phyloP scores from a whole-genome alignment of 2,329 filamentous ascomycete species.

The Pleochaeta shiraiana region DNA sequence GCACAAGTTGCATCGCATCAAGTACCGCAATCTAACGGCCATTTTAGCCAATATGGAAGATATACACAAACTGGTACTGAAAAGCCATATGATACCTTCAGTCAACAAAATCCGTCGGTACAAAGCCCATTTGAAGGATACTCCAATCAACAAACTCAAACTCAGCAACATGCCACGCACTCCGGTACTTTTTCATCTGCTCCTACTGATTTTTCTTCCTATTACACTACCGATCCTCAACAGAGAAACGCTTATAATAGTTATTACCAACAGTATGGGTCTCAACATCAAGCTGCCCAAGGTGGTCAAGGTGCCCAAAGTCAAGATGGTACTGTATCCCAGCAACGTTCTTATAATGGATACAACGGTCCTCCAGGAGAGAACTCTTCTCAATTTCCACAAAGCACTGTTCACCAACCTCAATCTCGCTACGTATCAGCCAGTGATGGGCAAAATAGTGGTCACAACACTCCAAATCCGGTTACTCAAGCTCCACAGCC shows the following conservation, averaged over 20 bases:
- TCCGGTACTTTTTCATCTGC: slow-evolving; percentile 50
- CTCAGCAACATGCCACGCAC: slow-evolving; percentile 29
- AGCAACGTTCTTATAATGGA: slow-evolving; percentile 56
- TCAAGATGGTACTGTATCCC: slow-evolving; percentile 48
- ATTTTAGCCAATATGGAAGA: slow-evolving; percentile 44
- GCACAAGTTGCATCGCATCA: slow-evolving; percentile 20
- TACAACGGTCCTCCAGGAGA: slow-evolving; percentile 44
- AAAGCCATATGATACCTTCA: slow-evolving; percentile 78
- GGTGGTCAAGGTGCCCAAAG: slow-evolving; percentile 35
- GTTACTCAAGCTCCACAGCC: slow-evolving; percentile 32
- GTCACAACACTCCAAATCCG: slow-evolving; percentile 78
- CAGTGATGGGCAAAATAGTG: slow-evolving; percentile 62
- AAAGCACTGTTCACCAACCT: slow-evolving; percentile 43
- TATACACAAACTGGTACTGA: slow-evolving; percentile 43
- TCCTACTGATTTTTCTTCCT: slow-evolving; percentile 60
- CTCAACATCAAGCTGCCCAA: slow-evolving; percentile 19
- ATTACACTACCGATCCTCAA: slow-evolving; percentile 61
- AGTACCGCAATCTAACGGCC: slow-evolving; percentile 15
- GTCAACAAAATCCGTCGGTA: slow-evolving; percentile 40
- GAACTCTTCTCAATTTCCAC: slow-evolving; percentile 46
- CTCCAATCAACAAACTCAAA: slow-evolving; percentile 36
- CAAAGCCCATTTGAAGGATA: slow-evolving; percentile 40
- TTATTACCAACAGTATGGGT: slow-evolving; percentile 41
- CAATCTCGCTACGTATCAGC: slow-evolving; percentile 35
- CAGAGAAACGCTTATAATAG: slow-evolving; percentile 51